Base-by-base conservation (phyloP, 2,329 filamentous ascomycete genomes). In the Cercospora beticola region DNA sequence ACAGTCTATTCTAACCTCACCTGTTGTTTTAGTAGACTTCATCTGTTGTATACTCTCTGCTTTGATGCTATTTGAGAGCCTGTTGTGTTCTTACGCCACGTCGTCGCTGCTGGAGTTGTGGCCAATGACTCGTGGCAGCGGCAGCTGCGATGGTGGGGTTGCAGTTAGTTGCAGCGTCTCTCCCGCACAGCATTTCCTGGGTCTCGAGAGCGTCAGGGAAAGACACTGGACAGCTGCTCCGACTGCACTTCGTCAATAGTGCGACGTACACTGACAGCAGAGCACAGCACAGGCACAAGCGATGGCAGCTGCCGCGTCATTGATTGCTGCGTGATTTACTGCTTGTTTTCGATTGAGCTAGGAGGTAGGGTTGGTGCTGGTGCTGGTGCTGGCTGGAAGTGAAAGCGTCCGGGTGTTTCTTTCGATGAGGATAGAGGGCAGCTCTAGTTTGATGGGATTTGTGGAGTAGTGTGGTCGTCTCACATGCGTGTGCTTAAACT, bases 1-100 rank as follows among this genome's bases (percentile, higher is more conserved):
- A 56, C 62, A 64, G 62, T 65, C 62, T 65, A 65, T 65, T 65
- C 52, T 30, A 43, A 65, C 62, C 52, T 65, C 62, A 65, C 62
- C 62, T 65, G 52, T 46, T 65, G 30, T 14, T 43, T 58, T 16
- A 4, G 14, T 31, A 21, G 56, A 59, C 28, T 10, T 31, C 28
- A 21, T 12, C 6, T 31, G 18, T 16, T 43, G 49, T 26, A 36
- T 31, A 12, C 18, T 23, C 31, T 31, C 5, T 16, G 33, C 33
- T 40, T 36, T 36, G 33, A 16, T 36, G 33, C 31, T 33, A 33
- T 33, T 33, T 12, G 31, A 33, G 31, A 33, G 33, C 33, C 33
- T 36, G 33, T 16, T 36, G 14, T 52, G 12, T 26, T 21, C n/a
- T 59, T 18, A 52, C 14, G 40, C 43, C 60, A 52, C 43, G 60